A percentile compares a stretch with the other conserved stretches of the same genome.
phyloP scores from a whole-genome alignment of 208 protist species.

The Trypanosoma vivax region DNA sequence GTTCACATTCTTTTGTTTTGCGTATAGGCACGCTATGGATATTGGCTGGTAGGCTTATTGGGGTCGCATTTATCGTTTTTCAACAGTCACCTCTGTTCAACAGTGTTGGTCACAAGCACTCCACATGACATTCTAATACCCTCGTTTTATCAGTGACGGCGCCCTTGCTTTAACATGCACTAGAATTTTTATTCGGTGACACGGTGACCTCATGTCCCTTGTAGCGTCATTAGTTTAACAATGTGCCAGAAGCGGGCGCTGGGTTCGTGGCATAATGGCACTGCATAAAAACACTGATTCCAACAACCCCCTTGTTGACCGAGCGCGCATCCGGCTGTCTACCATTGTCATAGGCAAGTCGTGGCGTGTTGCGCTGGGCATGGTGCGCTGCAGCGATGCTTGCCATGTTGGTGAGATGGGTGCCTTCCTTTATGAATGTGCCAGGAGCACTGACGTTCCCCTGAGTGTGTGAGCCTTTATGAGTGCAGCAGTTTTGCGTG shows the following conservation, averaged over 20 bases:
- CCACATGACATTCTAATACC: too few species aligned
- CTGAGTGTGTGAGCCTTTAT: constrained; percentile 3
- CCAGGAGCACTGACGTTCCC: constrained; percentile 11
- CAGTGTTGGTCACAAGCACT: too few species aligned
- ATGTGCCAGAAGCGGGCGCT: constrained; percentile 50
- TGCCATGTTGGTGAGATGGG: constrained; percentile 3
- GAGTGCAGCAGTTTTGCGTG: constrained; percentile 1
- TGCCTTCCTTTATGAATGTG: constrained; percentile 19
- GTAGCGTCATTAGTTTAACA: constrained; percentile 57
- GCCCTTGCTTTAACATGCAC: neutral
- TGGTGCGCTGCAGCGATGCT: constrained; percentile 26
- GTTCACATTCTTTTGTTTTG: too few species aligned
- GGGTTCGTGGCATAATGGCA: constrained; percentile 61
- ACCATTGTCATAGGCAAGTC: constrained; percentile 34
- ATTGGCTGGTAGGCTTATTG: too few species aligned
- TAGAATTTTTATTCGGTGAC: neutral
- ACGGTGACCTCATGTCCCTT: constrained; percentile 34
- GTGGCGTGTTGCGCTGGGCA: constrained; percentile 28
- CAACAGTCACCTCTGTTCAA: too few species aligned
- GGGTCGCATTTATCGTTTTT: too few species aligned
- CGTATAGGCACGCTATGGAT: too few species aligned
- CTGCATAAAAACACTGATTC: constrained; percentile 27
- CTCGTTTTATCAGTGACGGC: too few species aligned
- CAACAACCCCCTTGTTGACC: constrained; percentile 15
- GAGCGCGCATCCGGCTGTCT: constrained; percentile 39